Base-by-base conservation (phyloP, 352 stramenopile species). In the Pseudoperonospora humuli region DNA sequence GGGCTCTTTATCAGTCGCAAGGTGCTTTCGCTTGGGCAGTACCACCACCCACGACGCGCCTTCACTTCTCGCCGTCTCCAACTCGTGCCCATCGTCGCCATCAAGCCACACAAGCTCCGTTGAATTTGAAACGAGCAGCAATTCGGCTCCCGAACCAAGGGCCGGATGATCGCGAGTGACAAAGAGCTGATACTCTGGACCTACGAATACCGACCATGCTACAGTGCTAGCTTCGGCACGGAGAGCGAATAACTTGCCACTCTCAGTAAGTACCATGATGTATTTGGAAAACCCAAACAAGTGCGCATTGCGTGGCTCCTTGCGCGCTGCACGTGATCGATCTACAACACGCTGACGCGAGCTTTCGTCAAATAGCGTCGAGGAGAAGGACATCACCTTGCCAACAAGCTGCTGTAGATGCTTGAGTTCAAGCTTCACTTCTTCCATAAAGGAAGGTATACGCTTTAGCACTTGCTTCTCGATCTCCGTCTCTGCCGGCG, bases 251-350 rank as follows among this genome's bases (percentile, higher is more conserved):
- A 92, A 55, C 51, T 87, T 87, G 28, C 80, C 80, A 14, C 75
- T 90, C 14, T 83, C 64, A 9, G 77, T 92, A 13, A 85, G 51
- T 17, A 71, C 56, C 31, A 92, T 56, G 20, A 88, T 78, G 40
- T 81, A 82, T 73, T 92, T 92, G 21, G 80, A 86, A 43, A 90
- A 89, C 3, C 77, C 77, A 34, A 92, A 89, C 26, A 88, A 69
- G 33, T 88, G 79, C 6, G 79, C 68, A 38, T 87, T 88, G 2
- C 42, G 56, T 8, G 71, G 71, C 35, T 83, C 70, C 46, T 74
- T 70, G 28, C 71, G 74, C 8, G 68, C 57, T 34, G 57, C 61
- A 41, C 58, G 62, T 17, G 56, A 64, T 39, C 57, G 51, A 19
- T 60, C 34, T 3, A 25, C 42, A 17, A 63, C 62, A 35, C 50